These are phyloP conservation scores for Beauveria rudraprayagi DNA, from an alignment of 2,329 filamentous ascomycete genomes.

Conservation along the genomic window DNA sequence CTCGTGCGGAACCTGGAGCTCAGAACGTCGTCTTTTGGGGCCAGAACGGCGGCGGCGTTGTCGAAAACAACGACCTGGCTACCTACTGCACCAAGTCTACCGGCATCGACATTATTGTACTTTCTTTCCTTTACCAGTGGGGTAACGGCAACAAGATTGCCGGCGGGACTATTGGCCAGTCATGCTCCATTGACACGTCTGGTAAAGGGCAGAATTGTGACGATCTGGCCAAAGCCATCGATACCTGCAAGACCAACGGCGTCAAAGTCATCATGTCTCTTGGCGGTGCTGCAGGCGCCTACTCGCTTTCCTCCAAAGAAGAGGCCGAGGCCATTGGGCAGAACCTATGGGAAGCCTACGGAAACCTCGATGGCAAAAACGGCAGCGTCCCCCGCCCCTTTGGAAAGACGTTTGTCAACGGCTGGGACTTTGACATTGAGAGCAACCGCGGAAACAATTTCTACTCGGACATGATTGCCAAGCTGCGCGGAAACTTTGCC, in stretches of 20 bases:
- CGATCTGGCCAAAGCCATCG: slow-evolving; percentile 9
- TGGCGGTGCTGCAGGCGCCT: slow-evolving; percentile 12
- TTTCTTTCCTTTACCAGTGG: slow-evolving; percentile 33
- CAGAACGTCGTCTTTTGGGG: slow-evolving; percentile 26
- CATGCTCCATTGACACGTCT: slow-evolving; percentile 26
- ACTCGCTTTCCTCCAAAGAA: slow-evolving; percentile 9
- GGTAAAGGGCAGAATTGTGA: slow-evolving; percentile 23
- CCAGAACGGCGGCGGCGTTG: slow-evolving; percentile 17
- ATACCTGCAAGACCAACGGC: slow-evolving; percentile 11
- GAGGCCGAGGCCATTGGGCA: slow-evolving; percentile 13
- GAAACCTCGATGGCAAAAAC: slow-evolving; percentile 2
- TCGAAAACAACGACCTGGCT: slow-evolving; percentile 28
- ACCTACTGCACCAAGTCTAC: slow-evolving; percentile 28
- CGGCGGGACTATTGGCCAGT: slow-evolving; percentile 32
- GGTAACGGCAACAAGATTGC: slow-evolving; percentile 28
- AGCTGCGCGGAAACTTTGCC: slow-evolving; percentile 17
- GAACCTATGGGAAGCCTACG: slow-evolving; percentile 15
- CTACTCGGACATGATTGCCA: slow-evolving; percentile 19
- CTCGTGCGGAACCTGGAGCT: slow-evolving; percentile 14
- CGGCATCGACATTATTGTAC: slow-evolving; percentile 33
- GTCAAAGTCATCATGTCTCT: slow-evolving; percentile 15
- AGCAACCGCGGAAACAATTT: slow-evolving; percentile 14
- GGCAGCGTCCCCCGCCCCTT: slow-evolving; percentile 17
- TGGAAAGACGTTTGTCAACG: slow-evolving; percentile 20
- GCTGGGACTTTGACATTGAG: slow-evolving; percentile 23